Conservation (phyloP, 129 eudicot species). For the Heracleum sosnowskyi region DNA sequence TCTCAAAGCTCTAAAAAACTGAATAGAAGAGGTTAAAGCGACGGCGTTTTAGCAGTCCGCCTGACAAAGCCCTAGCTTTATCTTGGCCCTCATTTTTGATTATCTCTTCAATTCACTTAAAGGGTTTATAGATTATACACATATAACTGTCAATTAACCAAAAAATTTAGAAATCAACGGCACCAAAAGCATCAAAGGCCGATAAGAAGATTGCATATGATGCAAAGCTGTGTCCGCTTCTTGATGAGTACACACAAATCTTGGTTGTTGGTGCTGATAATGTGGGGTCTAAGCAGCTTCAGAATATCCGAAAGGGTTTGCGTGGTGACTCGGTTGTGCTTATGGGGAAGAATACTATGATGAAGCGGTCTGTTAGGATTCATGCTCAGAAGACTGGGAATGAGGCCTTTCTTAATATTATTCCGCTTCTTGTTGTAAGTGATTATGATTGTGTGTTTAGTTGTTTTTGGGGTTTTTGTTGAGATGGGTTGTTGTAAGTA, state of each 20-base stretch:
- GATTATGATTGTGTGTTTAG: neutral
- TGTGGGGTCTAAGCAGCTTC: constrained; percentile 32
- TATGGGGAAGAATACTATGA: constrained; percentile 45
- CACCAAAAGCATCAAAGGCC: constrained; percentile 22
- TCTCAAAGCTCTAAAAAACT: constrained; percentile 11
- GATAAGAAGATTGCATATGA: constrained; percentile 28
- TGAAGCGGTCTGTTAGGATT: constrained; percentile 31
- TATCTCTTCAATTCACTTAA: constrained; percentile 28
- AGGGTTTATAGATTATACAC: neutral
- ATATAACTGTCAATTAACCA: no score
- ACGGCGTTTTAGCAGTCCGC: constrained; percentile 81
- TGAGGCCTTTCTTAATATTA: neutral
- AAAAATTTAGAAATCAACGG: constrained; percentile 12
- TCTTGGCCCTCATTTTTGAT: constrained; percentile 85
- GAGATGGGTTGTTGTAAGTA: neutral
- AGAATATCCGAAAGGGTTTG: constrained; percentile 26
- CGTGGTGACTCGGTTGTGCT: constrained; percentile 28
- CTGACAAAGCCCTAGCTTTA: constrained; percentile 40
- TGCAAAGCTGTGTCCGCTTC: constrained; percentile 21
- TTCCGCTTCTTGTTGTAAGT: neutral
- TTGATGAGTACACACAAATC: constrained; percentile 28
- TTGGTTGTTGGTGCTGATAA: constrained; percentile 30
- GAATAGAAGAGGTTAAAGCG: constrained; percentile 78
- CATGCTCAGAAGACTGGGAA: constrained; percentile 39
- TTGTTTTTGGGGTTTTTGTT: neutral